Percentiles rank a stretch among this genome's conserved stretches.
Conservation (phyloP, 2,329 filamentous ascomycete species). For the Lecanoromycetidae sp. region DNA sequence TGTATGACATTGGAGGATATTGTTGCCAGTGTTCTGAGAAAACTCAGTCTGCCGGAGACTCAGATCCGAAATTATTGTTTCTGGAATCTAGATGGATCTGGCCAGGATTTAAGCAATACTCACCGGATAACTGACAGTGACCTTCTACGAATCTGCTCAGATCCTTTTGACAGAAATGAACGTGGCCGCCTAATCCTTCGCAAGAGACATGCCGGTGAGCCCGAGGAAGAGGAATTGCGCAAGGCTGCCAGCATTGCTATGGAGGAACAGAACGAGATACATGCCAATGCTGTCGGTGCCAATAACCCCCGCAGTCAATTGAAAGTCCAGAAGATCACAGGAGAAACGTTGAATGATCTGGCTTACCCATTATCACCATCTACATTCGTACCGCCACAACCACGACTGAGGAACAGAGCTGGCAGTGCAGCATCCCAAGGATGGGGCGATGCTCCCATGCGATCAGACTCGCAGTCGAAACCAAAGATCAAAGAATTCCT, state of each 20-base stretch:
- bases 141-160: conserved; percentile 80
- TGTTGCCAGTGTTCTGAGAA: conserved; percentile 69
- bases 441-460: conserved; percentile 26
- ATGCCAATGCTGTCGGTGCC: conserved; percentile 48
- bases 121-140: conserved; percentile 76
- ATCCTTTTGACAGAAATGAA: conserved; percentile 57
- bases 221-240: conserved; percentile 73
- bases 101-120: conserved; percentile 70
- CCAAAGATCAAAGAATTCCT: conserved; percentile 53
- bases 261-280: conserved; percentile 69
- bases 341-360: conserved; percentile 74
- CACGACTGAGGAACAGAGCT: conserved; percentile 9
- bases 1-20: conserved; percentile 89
- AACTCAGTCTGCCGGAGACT: conserved; percentile 77
- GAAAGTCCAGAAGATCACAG: conserved; percentile 81
- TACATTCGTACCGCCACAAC: conserved; percentile 42
- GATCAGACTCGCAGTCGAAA: conserved; percentile 32
- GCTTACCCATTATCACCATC: conserved; percentile 79
- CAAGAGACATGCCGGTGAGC: conserved; percentile 85
- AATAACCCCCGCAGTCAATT: conserved; percentile 66
- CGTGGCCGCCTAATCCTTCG: conserved; percentile 81
- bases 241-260: conserved; percentile 78
- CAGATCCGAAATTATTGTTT: conserved; percentile 95
- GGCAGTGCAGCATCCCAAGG: conserved; percentile 14
- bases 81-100: conserved; percentile 76